A percentile compares a stretch with the other conserved stretches of the same genome.
Evolutionary conservation across 805 yeast genomes (phyloP).

Genomic region (Spathaspora passalidarum): DNA sequence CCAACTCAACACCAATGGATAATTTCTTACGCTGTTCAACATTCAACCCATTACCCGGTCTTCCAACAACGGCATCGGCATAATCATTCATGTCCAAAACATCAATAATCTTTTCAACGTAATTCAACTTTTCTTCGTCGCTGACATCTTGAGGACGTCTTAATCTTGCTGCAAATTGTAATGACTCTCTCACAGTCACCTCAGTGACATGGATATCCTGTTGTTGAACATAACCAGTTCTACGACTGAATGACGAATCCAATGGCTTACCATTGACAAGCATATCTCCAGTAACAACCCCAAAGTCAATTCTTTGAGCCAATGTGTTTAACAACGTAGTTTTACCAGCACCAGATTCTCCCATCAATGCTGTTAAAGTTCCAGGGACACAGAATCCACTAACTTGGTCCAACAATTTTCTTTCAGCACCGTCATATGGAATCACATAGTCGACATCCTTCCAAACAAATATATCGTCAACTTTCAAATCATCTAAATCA

Average conservation of each 20-base stretch:
- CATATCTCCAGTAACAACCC: conserved; percentile 57
- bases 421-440: conserved; percentile 40
- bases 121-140: conserved; percentile 13
- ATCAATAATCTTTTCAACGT: conserved; percentile 16
- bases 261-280: conserved; percentile 52
- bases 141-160: conserved; percentile 51
- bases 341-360: conserved; percentile 65
- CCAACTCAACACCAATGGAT: conserved; percentile 17
- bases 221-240: conserved; percentile 20
- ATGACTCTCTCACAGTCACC: conserved; percentile 18
- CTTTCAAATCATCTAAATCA: conserved; percentile 22
- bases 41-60: conserved; percentile 15
- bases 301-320: conserved; percentile 52
- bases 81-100: conserved; percentile 16
- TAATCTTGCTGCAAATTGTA: conserved; percentile 17
- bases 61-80: conserved; percentile 17
- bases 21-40: conserved; percentile 19
- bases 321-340: conserved; percentile 53
- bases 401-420: conserved; percentile 35
- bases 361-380: conserved; percentile 57
- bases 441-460: conserved; percentile 57
- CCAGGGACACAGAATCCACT: conserved; percentile 46
- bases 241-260: conserved; percentile 48
- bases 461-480: conserved; percentile 58
- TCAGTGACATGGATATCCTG: conserved; percentile 19